Conservation (phyloP, 805 yeast species). For the Spencermartinsiella europaea region DNA sequence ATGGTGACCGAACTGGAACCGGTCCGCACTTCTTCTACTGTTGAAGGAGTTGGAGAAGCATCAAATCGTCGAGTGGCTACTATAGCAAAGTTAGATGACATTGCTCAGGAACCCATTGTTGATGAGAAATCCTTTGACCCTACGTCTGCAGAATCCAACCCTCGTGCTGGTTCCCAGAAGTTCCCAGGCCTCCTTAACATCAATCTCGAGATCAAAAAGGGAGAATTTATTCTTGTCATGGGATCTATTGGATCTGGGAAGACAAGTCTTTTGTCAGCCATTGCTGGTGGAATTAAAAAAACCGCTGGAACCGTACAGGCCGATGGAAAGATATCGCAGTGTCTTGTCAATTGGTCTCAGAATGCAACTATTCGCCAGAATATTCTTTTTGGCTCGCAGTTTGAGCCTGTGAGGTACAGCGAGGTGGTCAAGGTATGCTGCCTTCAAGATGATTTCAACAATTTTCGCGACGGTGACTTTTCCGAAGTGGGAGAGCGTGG, state of each 20-base stretch:
- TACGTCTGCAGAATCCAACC: background rate
- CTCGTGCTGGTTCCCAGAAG: slow-evolving; percentile 23
- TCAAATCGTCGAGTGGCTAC: slow-evolving; percentile 5
- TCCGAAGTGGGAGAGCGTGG: slow-evolving; percentile 85
- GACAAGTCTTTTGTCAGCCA: slow-evolving; percentile 56
- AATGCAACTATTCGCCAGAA: slow-evolving; percentile 67
- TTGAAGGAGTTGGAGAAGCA: slow-evolving; percentile 45
- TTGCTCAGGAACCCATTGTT: background rate
- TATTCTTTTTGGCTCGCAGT: slow-evolving; percentile 59
- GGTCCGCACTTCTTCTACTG: slow-evolving; percentile 42
- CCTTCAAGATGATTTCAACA: slow-evolving; percentile 53
- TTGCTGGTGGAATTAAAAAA: slow-evolving; percentile 60
- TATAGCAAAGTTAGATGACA: slow-evolving; percentile 5
- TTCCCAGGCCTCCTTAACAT: slow-evolving; percentile 36
- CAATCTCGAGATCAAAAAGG: slow-evolving; percentile 45
- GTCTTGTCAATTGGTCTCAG: slow-evolving; percentile 70
- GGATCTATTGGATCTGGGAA: slow-evolving; percentile 74
- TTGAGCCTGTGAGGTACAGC: slow-evolving; percentile 44
- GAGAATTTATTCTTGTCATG: slow-evolving; percentile 62
- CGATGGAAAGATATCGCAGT: slow-evolving; percentile 43
- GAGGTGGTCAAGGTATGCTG: slow-evolving; percentile 58
- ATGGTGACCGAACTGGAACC: slow-evolving; percentile 32
- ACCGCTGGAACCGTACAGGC: slow-evolving; percentile 43
- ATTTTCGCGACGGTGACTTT: slow-evolving; percentile 63
- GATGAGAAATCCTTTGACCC: background rate